Evolutionary conservation across 2,329 filamentous ascomycete genomes (phyloP).

Genomic region (Claviceps digitariae): DNA sequence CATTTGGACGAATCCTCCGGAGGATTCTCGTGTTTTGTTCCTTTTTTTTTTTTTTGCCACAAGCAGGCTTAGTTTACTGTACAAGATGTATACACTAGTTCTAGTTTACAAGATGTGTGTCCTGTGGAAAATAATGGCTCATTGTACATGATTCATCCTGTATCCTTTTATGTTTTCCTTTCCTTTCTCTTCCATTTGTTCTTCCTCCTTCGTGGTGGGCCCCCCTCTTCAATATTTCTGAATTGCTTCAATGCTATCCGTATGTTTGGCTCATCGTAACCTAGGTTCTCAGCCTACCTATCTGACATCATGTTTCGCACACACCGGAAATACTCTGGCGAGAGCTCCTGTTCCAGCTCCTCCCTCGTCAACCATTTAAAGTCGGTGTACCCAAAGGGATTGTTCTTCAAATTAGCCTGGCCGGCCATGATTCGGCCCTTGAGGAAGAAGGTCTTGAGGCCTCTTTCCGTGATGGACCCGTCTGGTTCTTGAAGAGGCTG

Average conservation of each 20-base stretch:
- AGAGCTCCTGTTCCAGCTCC: conserved; percentile 60
- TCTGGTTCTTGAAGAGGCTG: conserved; percentile 34
- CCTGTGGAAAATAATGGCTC: not conserved
- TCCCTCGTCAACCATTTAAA: conserved; percentile 90
- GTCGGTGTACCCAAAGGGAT: conserved; percentile 59
- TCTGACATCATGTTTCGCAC: conserved; percentile 76
- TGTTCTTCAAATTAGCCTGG: conserved; percentile 68
- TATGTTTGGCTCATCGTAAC: not conserved
- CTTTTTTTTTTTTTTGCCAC: not conserved
- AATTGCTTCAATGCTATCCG: no score
- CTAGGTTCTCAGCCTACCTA: conserved; percentile 35
- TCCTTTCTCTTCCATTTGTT: not conserved
- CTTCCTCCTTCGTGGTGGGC: no score
- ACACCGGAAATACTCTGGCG: conserved; percentile 54
- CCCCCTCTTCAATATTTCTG: no score
- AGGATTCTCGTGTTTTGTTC: no score
- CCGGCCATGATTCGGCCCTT: conserved; percentile 95
- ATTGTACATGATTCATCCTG: not conserved
- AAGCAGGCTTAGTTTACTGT: not conserved
- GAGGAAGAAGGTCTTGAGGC: conserved; percentile 87
- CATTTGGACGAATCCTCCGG: not conserved
- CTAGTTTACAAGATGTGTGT: conserved; percentile 1
- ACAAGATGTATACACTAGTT: conserved; percentile 1
- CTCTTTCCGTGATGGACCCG: conserved; percentile 31
- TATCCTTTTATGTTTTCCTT: not conserved